These are phyloP conservation scores for Tylopilus sp. DNA, from an alignment of 1,284 basidiomycete species.

Conservation along the genomic window DNA sequence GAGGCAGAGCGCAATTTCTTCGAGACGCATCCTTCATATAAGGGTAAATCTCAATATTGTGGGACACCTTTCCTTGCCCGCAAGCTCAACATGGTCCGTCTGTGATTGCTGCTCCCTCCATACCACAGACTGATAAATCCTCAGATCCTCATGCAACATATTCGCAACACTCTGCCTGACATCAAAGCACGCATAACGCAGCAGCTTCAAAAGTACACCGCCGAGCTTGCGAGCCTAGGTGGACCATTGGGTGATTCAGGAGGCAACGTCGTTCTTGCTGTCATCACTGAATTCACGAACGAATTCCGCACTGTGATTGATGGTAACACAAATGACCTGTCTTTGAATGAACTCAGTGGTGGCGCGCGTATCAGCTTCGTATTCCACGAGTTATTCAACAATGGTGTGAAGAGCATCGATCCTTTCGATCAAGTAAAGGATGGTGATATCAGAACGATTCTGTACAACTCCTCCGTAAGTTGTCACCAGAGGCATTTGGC, in stretches of 20 bases:
- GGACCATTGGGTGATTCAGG: slow-evolving; percentile 86
- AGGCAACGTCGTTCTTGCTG: slow-evolving; percentile 84
- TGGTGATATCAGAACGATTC: slow-evolving; percentile 89
- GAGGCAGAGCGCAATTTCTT: slow-evolving; percentile 92
- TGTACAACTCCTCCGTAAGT: slow-evolving; percentile 93
- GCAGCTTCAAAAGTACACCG: slow-evolving; percentile 82
- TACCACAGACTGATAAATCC: slow-evolving; percentile 7
- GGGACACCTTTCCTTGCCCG: slow-evolving; percentile 96
- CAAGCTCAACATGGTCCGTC: slow-evolving; percentile 86
- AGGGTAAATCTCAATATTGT: slow-evolving; percentile 91
- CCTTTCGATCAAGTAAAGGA: slow-evolving; percentile 99
- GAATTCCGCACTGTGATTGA: slow-evolving; percentile 97
- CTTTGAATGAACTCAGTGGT: slow-evolving; percentile 91
- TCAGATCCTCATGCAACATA: slow-evolving; percentile 97
- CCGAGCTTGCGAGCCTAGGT: slow-evolving; percentile 82
- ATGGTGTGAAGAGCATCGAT: slow-evolving; percentile 92
- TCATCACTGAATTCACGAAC: slow-evolving; percentile 95
- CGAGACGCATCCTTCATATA: slow-evolving; percentile 88
- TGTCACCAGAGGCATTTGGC: not conserved
- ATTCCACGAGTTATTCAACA: slow-evolving; percentile 97
- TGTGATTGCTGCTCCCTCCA: not conserved
- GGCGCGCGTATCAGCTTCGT: slow-evolving; percentile 98
- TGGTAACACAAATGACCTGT: slow-evolving; percentile 93
- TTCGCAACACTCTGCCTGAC: slow-evolving; percentile 92
- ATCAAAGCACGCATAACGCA: slow-evolving; percentile 91